Percentiles rank a stretch among this genome's conserved stretches.
phyloP scores from a whole-genome alignment of 1,284 basidiomycete genomes.

The Tylopilus sp. region DNA sequence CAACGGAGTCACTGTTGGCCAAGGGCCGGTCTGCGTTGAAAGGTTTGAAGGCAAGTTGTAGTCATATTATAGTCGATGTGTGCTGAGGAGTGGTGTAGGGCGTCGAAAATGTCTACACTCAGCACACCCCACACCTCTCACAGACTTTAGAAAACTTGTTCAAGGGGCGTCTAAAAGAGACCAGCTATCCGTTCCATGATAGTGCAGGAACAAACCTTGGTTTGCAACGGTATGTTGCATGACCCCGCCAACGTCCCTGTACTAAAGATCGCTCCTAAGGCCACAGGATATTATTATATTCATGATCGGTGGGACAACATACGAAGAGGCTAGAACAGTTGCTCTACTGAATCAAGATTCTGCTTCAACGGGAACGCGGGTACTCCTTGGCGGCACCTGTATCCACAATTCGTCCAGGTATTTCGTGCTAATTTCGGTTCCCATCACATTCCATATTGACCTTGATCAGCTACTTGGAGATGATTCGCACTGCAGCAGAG shows the following conservation, averaged over 20 bases:
- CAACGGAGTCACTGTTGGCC: constrained; percentile 92
- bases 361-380: constrained; percentile 55
- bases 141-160: constrained; percentile 91
- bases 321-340: constrained; percentile 85
- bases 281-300: constrained; percentile 95
- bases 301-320: constrained; percentile 91
- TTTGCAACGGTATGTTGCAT: constrained; percentile 55
- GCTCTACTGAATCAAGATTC: constrained; percentile 83
- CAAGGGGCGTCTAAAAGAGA: constrained; percentile 82
- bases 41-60: constrained; percentile 74
- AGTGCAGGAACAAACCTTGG: constrained; percentile 61
- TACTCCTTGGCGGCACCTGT: constrained; percentile 88
- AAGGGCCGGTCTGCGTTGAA: constrained; percentile 94
- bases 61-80: neutral
- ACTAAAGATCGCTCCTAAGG: constrained; percentile 39
- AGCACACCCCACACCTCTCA: constrained; percentile 91
- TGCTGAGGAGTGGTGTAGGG: constrained; percentile 50
- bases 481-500: constrained; percentile 61
- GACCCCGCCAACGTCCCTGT: neutral
- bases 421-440: constrained; percentile 15
- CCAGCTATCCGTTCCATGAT: constrained; percentile 88
- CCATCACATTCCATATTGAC: constrained; percentile 3
- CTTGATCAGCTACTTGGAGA: constrained; percentile 63
- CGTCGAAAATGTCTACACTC: constrained; percentile 99
- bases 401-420: constrained; percentile 91